Base-by-base conservation (phyloP, 169 alveolate genomes). In the Plasmodium gallinaceum region DNA sequence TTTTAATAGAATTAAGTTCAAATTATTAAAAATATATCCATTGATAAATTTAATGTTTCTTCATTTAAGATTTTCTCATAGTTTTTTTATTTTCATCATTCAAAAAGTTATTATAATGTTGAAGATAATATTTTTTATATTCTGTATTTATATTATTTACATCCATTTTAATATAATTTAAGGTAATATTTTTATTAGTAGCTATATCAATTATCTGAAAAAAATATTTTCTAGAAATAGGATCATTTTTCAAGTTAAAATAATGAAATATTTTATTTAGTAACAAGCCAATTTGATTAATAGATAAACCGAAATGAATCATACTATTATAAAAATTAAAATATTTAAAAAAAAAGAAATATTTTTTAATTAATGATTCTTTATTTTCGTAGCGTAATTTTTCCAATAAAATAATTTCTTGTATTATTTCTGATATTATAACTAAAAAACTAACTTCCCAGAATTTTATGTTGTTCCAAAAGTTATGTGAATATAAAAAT, bases 341-440 rank as follows among this genome's bases (percentile, higher is more conserved):
- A 76, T 76, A 76, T 76, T 76, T 76, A 58, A 76, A 76, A 76
- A 76, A 76, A 39, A 76, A 76, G 62, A 76, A 76, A 76, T 76
- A 76, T 2, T 76, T 76, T 64, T 76, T 76, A 48, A 76, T 76
- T 43, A 76, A n/a, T 7, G 43, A 64, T 76, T 76, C 89, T 76
- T 76, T 76, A 54, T 76, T 76, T 65, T 76, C 89, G 39, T 76
- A 76, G 46, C 74, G 20, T 64, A 76, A 46, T 65, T 76, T 76
- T 76, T 76, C 89, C 43, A 76, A 20, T 65, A 76, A 62, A 76
- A 76, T 54, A 16, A 20, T 48, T 46, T 76, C 89, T 76, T 76
- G 89, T 22, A 76, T 76, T 64, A 76, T 65, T 76, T 76, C 89
- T 37, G 89, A 76, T 64, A 76, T 76, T 22, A 76, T 76, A 9